Evolutionary conservation across 1,284 basidiomycete genomes (phyloP).

Genomic region (Trichosporon sp.): DNA sequence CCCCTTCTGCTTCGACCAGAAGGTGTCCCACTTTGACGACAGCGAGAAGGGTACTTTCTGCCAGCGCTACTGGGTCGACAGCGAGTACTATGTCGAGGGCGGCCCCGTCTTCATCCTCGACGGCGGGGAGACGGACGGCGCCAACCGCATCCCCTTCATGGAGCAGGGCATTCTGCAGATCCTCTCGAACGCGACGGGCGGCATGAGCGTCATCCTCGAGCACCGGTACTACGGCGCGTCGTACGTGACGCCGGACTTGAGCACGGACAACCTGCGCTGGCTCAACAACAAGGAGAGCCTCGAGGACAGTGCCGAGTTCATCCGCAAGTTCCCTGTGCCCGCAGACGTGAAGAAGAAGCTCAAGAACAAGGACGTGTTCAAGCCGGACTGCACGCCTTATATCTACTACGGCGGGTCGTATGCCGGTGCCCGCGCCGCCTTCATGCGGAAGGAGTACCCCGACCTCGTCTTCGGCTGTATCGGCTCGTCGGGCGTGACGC

Average conservation of each 20-base stretch:
- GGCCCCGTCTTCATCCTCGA: constrained; percentile 80
- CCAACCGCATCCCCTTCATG: constrained; percentile 49
- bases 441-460: constrained; percentile 75
- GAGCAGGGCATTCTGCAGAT: constrained; percentile 77
- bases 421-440: constrained; percentile 89
- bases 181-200: constrained; percentile 76
- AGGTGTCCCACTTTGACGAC: constrained; percentile 69
- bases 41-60: constrained; percentile 57
- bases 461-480: constrained; percentile 88
- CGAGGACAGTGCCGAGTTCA: constrained; percentile 89
- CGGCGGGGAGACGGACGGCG: constrained; percentile 72
- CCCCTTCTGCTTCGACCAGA: constrained; percentile 72
- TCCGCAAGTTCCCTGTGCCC: constrained; percentile 73
- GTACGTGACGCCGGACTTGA: constrained; percentile 66
- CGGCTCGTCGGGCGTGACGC: constrained; percentile 68
- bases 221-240: constrained; percentile 75
- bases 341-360: constrained; percentile 59
- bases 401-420: constrained; percentile 86
- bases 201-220: constrained; percentile 83
- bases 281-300: constrained; percentile 85
- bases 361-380: constrained; percentile 62
- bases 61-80: constrained; percentile 79
- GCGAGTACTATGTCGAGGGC: constrained; percentile 73
- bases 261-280: constrained; percentile 78
- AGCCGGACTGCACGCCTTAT: constrained; percentile 68